Evolutionary conservation across 768 basidiomycete species (phyloP).

Genomic region (Saitozyma podzolica): DNA sequence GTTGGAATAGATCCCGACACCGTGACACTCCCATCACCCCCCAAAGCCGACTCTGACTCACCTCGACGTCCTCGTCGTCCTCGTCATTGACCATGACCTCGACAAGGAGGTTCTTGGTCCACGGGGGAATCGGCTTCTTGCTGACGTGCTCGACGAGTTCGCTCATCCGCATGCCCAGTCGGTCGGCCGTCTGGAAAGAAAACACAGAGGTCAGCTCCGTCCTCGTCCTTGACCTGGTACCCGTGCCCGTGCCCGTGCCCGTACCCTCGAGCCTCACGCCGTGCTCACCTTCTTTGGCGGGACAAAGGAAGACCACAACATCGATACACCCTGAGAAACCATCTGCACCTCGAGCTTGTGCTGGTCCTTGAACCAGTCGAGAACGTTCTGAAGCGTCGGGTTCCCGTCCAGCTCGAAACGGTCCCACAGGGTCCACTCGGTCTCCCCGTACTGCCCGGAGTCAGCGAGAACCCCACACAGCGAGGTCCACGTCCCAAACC

Average conservation of each 20-base stretch:
- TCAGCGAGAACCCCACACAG: too few species aligned
- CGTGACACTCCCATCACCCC: too few species aligned
- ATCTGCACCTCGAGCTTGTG: constrained; percentile 87
- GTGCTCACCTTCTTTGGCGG: constrained; percentile 82
- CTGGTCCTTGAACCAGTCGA: constrained; percentile 76
- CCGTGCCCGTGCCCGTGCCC: too few species aligned
- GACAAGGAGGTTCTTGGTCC: constrained; percentile 79
- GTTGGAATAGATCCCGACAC: too few species aligned
- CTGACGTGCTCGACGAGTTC: constrained; percentile 88
- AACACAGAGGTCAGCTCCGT: background rate
- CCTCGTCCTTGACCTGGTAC: background rate
- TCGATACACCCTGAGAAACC: constrained; percentile 96
- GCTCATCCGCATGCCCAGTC: constrained; percentile 84
- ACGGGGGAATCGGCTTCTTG: constrained; percentile 86
- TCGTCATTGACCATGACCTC: constrained; percentile 95
- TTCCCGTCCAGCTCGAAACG: constrained; percentile 89
- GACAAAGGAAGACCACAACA: constrained; percentile 95
- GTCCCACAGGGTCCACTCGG: constrained; percentile 98
- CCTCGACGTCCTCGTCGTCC: constrained; percentile 92
- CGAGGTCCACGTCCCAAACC: too few species aligned
- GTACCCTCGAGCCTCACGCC: background rate
- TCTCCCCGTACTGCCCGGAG: constrained; percentile 63
- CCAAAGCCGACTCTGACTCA: constrained; percentile 40
- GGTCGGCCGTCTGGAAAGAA: constrained; percentile 70
- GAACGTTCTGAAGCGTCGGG: constrained; percentile 80